Conservation (phyloP, 192 early-diverging fungal species). For the Backusella australiensis region DNA sequence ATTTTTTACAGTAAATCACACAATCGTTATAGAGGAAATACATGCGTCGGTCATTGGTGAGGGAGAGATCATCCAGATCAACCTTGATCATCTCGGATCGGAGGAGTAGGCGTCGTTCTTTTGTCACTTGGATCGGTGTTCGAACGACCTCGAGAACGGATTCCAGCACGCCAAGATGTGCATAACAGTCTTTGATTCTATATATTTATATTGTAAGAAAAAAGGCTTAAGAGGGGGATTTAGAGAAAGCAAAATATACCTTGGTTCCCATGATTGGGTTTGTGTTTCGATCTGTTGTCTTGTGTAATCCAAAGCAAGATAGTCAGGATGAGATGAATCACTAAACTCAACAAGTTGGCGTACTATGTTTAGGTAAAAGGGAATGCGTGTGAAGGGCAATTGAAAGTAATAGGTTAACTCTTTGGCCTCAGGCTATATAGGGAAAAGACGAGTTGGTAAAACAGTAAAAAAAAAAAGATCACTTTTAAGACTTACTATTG, state of each 20-base stretch:
- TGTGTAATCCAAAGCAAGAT: neutral
- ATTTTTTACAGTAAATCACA: conserved; percentile 19
- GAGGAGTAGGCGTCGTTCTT: conserved; percentile 14
- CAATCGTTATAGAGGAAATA: conserved; percentile 31
- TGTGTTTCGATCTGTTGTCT: neutral
- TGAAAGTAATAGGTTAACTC: conserved; percentile 10
- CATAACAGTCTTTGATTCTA: conserved; percentile 16
- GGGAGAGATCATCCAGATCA: neutral
- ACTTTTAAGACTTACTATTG: neutral
- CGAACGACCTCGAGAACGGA: neutral
- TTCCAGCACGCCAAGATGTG: conserved; percentile 8
- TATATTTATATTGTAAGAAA: neutral
- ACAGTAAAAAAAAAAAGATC: too few relatives aligned
- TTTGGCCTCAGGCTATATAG: neutral
- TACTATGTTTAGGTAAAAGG: neutral
- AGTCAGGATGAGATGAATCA: conserved; percentile 27
- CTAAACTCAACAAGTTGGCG: conserved; percentile 4
- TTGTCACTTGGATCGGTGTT: conserved; percentile 11
- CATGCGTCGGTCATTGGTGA: conserved; percentile 6
- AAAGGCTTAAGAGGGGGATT: neutral
- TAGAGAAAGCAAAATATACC: neutral
- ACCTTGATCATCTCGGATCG: conserved; percentile 15
- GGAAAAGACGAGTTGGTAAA: neutral
- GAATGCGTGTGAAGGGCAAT: neutral
- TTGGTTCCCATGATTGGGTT: neutral